A percentile compares a stretch with the other conserved stretches of the same genome.
phyloP scores from a whole-genome alignment of 169 alveolate genomes.

The Cryptosporidium felis region DNA sequence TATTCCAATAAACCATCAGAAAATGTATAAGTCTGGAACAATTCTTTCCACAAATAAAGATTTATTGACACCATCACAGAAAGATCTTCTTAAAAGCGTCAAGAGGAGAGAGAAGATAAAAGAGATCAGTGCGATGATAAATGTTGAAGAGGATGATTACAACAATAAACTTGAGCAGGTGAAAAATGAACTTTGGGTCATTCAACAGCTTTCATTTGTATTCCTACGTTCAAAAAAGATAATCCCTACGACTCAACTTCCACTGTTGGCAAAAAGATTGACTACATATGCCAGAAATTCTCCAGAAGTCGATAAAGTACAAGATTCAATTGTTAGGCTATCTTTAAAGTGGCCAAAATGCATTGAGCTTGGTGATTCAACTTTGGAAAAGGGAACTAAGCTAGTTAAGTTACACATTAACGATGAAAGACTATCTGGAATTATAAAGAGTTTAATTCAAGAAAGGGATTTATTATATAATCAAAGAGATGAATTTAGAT shows the following conservation, averaged over 20 bases:
- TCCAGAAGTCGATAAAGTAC: constrained; percentile 7
- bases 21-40: neutral
- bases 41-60: constrained; percentile 18
- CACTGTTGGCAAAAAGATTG: constrained; percentile 28
- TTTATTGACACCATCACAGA: constrained; percentile 62
- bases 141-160: constrained; percentile 28
- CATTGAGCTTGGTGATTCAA: constrained; percentile 27
- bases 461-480: constrained; percentile 24
- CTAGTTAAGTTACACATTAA: constrained; percentile 29
- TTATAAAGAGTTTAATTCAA: constrained; percentile 3
- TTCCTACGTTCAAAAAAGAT: constrained; percentile 10
- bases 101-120: constrained; percentile 39
- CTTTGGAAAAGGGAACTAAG: constrained; percentile 32
- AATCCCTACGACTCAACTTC: constrained; percentile 53
- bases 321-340: constrained; percentile 12
- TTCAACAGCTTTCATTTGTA: constrained; percentile 41
- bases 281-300: constrained; percentile 54
- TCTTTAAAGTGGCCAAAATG: constrained; percentile 52
- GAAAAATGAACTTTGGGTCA: constrained; percentile 33
- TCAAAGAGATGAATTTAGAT: constrained; percentile 51
- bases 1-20: neutral
- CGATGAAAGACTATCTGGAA: neutral
- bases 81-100: constrained; percentile 16
- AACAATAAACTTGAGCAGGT: constrained; percentile 22
- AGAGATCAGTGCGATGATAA: constrained; percentile 28